Base-by-base conservation (phyloP, 2,329 filamentous ascomycete species). In the Neocucurbitaria cava region DNA sequence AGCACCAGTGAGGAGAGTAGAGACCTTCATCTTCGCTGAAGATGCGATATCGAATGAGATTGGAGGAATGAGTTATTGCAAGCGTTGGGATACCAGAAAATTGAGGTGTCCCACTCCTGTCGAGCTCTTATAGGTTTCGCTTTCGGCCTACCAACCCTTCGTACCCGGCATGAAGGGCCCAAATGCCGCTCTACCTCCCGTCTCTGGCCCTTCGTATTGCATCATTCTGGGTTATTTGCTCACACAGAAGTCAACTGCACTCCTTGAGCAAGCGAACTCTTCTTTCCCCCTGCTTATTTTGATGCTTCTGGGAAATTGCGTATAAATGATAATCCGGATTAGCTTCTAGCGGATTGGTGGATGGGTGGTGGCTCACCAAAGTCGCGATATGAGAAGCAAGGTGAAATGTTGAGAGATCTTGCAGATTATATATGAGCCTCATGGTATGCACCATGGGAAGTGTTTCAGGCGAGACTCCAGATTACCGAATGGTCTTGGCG, bases 1-100 rank as follows among this genome's bases (percentile, higher is more conserved):
- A 6, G 42, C 40, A 33, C 48, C 44, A 7, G 43, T 15, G 26
- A 68, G 30, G 7, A 65, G 33, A 30, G 51, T 47, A 3, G 55
- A 53, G 11, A 66, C 23, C 56, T 64, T 71, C 68, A 69, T 71
- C 17, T 15, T 65, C 17, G 26, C 17, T 28, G 24, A 43, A 18
- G 23, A 43, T 17, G 11, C 2, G 26, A 43, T 7, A 42, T 17
- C 5, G 5, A 43, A 13, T 2, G 41, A 30, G 4, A 10, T 3
- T 10, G 21, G 18, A 21, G 11, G 3, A 21, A 15, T 9, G 7
- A 3, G 1, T 11, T 30, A 28, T 30, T 20, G 3, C 9, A 43
- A 15, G 39, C 13, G 8, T 11, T 43, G 5, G 4, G 3, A 17
- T 39, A 10, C 11, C 23, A 43, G n/a, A 11, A 7, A 20, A 15